Evolutionary conservation across 495 filamentous ascomycete species (phyloP), one percentile per base, ranked within the genome.

Genomic region (Xylaria telfairii): DNA sequence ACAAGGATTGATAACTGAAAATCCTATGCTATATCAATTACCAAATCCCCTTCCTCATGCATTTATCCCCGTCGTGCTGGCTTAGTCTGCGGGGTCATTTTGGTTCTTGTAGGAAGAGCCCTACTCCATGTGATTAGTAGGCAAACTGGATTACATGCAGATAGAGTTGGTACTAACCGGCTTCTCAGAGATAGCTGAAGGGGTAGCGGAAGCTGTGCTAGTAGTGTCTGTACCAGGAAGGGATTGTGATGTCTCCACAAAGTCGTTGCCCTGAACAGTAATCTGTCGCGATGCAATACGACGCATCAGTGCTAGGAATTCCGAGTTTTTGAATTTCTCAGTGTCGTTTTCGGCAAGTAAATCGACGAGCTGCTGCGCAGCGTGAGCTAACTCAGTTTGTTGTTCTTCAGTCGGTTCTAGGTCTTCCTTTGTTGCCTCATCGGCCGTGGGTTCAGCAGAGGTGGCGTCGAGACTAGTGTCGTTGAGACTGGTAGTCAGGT

Each of bases 301-400:
- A 34, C 79, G 78, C 83, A 85, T 84, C 30, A 85, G 72, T 46
- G 77, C 70, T 0, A 85, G 49, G 57, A 85, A 85, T 17, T 73
- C 72, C 9, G 83, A 85, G 37, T 83, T 79, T 61, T 77, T 81
- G 68, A 85, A 84, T 67, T 84, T 85, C 10, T 80, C 77, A 0
- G 78, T 79, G 39, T 75, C 51, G 67, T 84, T 81, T 60, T 74
- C 75, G 9, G 77, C 65, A 9, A 85, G 78, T 3, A 79, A 79
- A 46, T 76, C 64, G 32, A 85, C 68, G 37, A 85, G 82, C 28
- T 79, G 73, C 46, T 75, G 74, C 26, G 83, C 83, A 0, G 82
- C 83, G 21, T 63, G 71, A 10, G 81, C 81, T 1, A 85, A 73
- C 24, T 83, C 79, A 30, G 77, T 68, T 59, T 76, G 71, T 1